A percentile compares a stretch with the other conserved stretches of the same genome.
Conservation (phyloP, 164 flowering plant genomes). For the Hamamelis virginiana region DNA sequence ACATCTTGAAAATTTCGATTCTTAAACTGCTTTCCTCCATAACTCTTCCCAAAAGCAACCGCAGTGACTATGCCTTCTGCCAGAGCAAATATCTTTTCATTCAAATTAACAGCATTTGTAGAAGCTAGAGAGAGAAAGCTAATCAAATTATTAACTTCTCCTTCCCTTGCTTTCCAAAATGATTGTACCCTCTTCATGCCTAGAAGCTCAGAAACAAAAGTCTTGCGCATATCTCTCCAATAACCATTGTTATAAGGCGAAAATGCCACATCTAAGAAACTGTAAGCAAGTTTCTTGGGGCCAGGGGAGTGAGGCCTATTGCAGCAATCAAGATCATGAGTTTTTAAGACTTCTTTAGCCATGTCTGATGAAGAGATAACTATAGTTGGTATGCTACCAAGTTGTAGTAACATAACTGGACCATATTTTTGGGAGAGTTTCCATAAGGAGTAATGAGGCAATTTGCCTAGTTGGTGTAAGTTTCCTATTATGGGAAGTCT, state of each 20-base stretch:
- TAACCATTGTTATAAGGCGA: too few relatives aligned
- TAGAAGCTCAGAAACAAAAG: too few relatives aligned
- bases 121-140: neutral
- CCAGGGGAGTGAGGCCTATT: neutral
- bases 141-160: neutral
- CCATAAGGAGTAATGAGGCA: too few relatives aligned
- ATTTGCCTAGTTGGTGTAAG: too few relatives aligned
- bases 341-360: neutral
- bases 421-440: too few relatives aligned
- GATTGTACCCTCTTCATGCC: neutral
- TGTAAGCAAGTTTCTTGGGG: neutral
- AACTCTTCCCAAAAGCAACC: constrained; percentile 32
- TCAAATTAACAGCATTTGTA: constrained; percentile 12
- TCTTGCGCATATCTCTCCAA: too few relatives aligned
- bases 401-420: neutral
- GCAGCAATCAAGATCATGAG: neutral
- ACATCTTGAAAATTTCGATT: constrained; percentile 13
- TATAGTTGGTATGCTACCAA: neutral
- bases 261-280: too few relatives aligned
- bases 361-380: neutral
- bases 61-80: constrained; percentile 14
- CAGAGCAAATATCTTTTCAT: constrained; percentile 12
- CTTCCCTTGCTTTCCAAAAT: neutral
- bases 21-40: constrained; percentile 8
- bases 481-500: too few relatives aligned